Percentiles rank a stretch among this genome's conserved stretches.
Evolutionary conservation across 441 rosid genomes (phyloP).

Genomic region (Mallotus japonicus): DNA sequence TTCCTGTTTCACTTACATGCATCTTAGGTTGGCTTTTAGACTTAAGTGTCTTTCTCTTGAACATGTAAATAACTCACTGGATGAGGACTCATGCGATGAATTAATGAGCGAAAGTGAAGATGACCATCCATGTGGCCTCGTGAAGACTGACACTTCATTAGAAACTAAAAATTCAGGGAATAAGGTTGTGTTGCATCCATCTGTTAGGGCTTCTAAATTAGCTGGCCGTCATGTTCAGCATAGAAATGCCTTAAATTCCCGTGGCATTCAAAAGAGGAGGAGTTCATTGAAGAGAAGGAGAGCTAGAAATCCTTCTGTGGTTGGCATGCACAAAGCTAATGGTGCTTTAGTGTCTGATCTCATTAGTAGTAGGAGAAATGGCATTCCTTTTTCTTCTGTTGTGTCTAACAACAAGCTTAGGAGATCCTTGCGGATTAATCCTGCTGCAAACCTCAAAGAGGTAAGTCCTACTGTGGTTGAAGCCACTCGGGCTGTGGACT

Average conservation of each 20-base stretch:
- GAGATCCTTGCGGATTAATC: conserved; percentile 37
- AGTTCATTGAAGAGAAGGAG: conserved; percentile 68
- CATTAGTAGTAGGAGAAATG: conserved; percentile 52
- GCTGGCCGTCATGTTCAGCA: conserved; percentile 43
- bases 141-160: conserved; percentile 15
- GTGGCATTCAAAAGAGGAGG: conserved; percentile 71
- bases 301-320: conserved; percentile 51
- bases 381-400: conserved; percentile 45
- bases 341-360: conserved; percentile 56
- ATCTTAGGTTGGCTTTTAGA: conserved; percentile 36
- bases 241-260: conserved; percentile 52
- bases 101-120: conserved; percentile 24
- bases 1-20: conserved; percentile 58
- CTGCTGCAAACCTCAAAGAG: conserved; percentile 33
- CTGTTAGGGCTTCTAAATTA: conserved; percentile 50
- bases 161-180: conserved; percentile 30
- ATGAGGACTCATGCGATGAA: conserved; percentile 28
- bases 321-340: conserved; percentile 44
- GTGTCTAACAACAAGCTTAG: conserved; percentile 48
- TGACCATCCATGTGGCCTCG: conserved; percentile 10
- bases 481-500: conserved; percentile 35
- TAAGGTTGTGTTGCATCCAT: conserved; percentile 39
- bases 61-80: conserved; percentile 39
- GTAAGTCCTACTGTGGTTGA: conserved; percentile 27
- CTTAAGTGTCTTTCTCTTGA: conserved; percentile 29